Evolutionary conservation across 352 stramenopile species (phyloP), one percentile per base, ranked within the genome.

Genomic region (Phytophthora fragariae): DNA sequence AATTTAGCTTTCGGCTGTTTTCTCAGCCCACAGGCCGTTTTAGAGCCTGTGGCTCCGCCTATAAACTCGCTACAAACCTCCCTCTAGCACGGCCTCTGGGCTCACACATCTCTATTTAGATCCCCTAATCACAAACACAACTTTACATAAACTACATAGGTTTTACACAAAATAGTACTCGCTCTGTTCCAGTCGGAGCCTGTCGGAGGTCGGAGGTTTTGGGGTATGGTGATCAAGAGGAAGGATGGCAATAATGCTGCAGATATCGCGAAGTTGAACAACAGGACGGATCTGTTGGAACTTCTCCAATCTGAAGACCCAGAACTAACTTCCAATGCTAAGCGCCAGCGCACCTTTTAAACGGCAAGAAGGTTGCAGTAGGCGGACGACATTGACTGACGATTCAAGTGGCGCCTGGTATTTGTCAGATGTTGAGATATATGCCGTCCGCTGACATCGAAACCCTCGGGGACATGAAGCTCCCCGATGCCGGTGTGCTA

Each of bases 371-470:
- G 14, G 41, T n/a, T 31, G 27, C 27, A 31, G 5, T 31, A 31
- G 29, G 29, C 29, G 29, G 29, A 31, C 3, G 29, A 31, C 0
- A 31, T 31, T 31, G 27, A 31, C 29, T 31, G 29, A 31, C 29
- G 3, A 31, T 31, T 31, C 29, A 31, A 31, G 29, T 31, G 29
- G 29, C 29, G 29, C 29, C 29, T 21, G 5, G 41, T 49, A 7
- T 49, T n/a, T 55, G 19, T 17, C 33, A 33, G 49, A n/a, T 55
- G 19, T 8, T 31, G 27, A 31, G 27, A 31, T 31, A 31, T 31
- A 31, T 31, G 27, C 27, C 27, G 27, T 31, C 3, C 39, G 74
- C 72, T 47, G 77, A 89, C 66, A 54, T 89, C 27, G 17, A 47
- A 9, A 57, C 72, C 44, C 76, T 74, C 24, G 50, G 75, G 11